Base-by-base conservation (phyloP, 1,139 yeast species). In the Saccharomyces hybrid region DNA sequence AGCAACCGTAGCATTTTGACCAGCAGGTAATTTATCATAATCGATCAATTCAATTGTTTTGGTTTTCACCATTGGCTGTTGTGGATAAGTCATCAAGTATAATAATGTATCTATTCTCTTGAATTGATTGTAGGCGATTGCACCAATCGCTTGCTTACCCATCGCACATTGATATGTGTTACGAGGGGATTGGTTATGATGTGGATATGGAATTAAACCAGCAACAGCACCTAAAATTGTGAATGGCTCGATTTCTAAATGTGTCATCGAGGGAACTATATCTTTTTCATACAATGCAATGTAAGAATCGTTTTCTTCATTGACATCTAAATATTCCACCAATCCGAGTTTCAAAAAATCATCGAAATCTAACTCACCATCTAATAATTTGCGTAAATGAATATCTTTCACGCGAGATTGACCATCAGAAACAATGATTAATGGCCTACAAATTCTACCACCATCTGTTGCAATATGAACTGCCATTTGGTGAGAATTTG, bases 91-190 rank as follows among this genome's bases (percentile, higher is more conserved):
- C 97, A 93, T 88, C 63, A 93, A 78, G 70, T 93, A 93, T 61
- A 95, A 76, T 65, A 93, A 75, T 0, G 99, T 95, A 69, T 93
- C 99, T 63, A 93, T 93, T 73, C 99, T 83, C 69, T 90, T 82
- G 74, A 93, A 88, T 73, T 93, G 99, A 72, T 93, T 93, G 72
- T 93, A 93, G 28, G 96, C 97, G 73, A 95, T 95, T 7, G 98
- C 98, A 62, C 99, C 99, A 72, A 93, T 93, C 25, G 99, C 99
- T 75, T 93, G 99, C 76, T 93, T 93, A 83, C 99, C 99, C 99
- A 93, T 93, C 70, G 99, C 99, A 81, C 97, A 93, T 76, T 93
- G 99, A 75, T 93, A 93, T 0, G 99, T 93, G 71, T 93, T 93
- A 80, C 99, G 86, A 51, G 99, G 99, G 4, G 97, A 90, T 76